Evolutionary conservation across 352 stramenopile genomes (phyloP).

Genomic region (Plasmopara viticola): DNA sequence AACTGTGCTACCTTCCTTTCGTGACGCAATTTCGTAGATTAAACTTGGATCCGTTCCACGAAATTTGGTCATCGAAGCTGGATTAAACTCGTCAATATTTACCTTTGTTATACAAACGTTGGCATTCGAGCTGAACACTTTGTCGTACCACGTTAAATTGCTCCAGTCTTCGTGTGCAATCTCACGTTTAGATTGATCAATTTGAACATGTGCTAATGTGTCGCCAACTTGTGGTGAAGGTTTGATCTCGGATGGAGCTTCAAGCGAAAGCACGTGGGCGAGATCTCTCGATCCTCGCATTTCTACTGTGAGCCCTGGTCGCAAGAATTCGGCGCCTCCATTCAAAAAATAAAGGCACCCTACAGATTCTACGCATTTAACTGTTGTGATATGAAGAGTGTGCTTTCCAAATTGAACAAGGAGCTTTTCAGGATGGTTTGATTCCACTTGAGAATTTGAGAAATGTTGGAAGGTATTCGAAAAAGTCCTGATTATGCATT

Average conservation of each 20-base stretch:
- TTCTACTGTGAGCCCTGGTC: conserved; percentile 26
- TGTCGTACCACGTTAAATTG: conserved; percentile 13
- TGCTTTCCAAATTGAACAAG: conserved; percentile 22
- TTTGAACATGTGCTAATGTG: conserved; percentile 15
- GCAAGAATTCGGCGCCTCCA: conserved; percentile 34
- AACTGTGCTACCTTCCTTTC: background rate
- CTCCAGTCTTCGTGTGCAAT: background rate
- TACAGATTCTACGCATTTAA: conserved; percentile 22
- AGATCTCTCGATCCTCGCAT: conserved; percentile 24
- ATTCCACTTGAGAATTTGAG: background rate
- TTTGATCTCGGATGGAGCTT: conserved; percentile 2
- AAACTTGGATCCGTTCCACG: conserved; percentile 2
- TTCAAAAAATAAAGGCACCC: conserved; percentile 30
- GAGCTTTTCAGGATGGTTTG: background rate
- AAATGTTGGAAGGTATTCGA: conserved; percentile 6
- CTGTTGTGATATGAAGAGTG: conserved; percentile 6
- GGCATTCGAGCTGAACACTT: conserved; percentile 11
- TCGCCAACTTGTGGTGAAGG: background rate
- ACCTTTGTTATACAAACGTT: conserved; percentile 10
- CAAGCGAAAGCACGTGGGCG: conserved; percentile 28
- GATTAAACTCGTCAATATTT: conserved; percentile 23
- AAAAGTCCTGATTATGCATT: conserved; percentile 7
- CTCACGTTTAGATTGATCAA: conserved; percentile 1
- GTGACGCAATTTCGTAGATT: conserved; percentile 10
- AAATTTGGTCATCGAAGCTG: conserved; percentile 4